phyloP scores from a whole-genome alignment of 2,329 filamentous ascomycete species.

The Madurella fahalii region DNA sequence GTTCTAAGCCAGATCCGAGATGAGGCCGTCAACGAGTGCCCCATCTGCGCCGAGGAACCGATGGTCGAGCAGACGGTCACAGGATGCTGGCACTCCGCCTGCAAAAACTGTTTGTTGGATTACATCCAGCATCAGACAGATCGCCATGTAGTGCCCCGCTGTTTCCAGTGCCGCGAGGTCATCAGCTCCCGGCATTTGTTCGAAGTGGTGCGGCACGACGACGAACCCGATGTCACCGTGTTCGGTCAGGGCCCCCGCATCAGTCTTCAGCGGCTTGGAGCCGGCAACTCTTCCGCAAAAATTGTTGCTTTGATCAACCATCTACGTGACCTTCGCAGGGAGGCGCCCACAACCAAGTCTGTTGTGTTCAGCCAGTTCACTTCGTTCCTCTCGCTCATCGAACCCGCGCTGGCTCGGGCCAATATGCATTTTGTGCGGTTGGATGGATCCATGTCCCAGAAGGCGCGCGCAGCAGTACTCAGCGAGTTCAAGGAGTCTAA shows the following conservation, averaged over 20 bases:
- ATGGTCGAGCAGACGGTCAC: slow-evolving; percentile 95
- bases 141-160: slow-evolving; percentile 70
- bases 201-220: slow-evolving; percentile 80
- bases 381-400: slow-evolving; percentile 87
- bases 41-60: slow-evolving; percentile 90
- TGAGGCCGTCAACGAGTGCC: slow-evolving; percentile 84
- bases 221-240: slow-evolving; percentile 42
- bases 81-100: slow-evolving; percentile 95
- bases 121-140: slow-evolving; percentile 85
- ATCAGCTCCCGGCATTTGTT: slow-evolving; percentile 85
- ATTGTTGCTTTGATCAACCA: slow-evolving; percentile 74
- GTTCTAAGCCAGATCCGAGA: slow-evolving; percentile 88
- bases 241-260: slow-evolving; percentile 48
- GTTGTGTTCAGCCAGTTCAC: slow-evolving; percentile 98
- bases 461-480: slow-evolving; percentile 74
- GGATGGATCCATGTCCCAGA: slow-evolving; percentile 86
- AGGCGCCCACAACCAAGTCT: slow-evolving; percentile 70
- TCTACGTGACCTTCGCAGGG: slow-evolving; percentile 63
- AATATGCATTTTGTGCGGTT: slow-evolving; percentile 81
- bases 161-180: slow-evolving; percentile 83
- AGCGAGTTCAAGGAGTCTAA: slow-evolving; percentile 61
- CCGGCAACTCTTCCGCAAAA: slow-evolving; percentile 77
- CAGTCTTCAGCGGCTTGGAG: slow-evolving; percentile 56
- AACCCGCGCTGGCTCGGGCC: slow-evolving; percentile 68
- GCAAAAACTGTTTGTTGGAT: slow-evolving; percentile 85